phyloP scores from a whole-genome alignment of 148 eudicot species.

The Chenopodium berlandieri region DNA sequence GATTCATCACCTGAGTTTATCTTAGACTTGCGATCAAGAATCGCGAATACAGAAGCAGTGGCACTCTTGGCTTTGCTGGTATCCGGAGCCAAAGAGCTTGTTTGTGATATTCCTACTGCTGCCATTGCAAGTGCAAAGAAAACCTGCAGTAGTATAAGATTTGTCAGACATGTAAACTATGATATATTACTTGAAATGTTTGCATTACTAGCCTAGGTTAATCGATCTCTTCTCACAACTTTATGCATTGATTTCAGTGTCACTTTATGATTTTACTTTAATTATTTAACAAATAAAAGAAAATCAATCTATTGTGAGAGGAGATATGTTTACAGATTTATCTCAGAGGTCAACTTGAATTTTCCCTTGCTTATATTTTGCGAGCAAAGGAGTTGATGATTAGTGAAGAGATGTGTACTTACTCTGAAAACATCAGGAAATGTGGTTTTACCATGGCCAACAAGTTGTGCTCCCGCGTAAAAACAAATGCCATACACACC shows the following conservation, averaged over 20 bases:
- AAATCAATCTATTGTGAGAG: too few relatives aligned
- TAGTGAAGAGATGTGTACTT: background rate
- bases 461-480: conserved; percentile 61
- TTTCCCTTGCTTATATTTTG: too few relatives aligned
- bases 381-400: background rate
- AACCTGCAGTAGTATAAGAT: conserved; percentile 39
- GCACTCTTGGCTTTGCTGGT: conserved; percentile 59
- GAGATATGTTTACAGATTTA: too few relatives aligned
- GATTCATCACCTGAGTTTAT: conserved; percentile 65
- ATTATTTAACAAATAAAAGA: too few relatives aligned
- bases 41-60: conserved; percentile 52
- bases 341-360: too few relatives aligned
- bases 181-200: background rate
- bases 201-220: background rate
- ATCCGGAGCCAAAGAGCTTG: conserved; percentile 53
- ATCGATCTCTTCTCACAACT: too few relatives aligned
- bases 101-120: conserved; percentile 46
- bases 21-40: conserved; percentile 62
- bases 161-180: background rate
- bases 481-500: conserved; percentile 48
- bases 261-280: too few relatives aligned
- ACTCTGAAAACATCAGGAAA: conserved; percentile 52
- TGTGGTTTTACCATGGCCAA: conserved; percentile 48
- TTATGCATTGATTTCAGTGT: too few relatives aligned
- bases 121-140: conserved; percentile 70